These are phyloP conservation scores for Pythium myriotylum DNA, from an alignment of 352 stramenopile genomes.

Conservation along the genomic window DNA sequence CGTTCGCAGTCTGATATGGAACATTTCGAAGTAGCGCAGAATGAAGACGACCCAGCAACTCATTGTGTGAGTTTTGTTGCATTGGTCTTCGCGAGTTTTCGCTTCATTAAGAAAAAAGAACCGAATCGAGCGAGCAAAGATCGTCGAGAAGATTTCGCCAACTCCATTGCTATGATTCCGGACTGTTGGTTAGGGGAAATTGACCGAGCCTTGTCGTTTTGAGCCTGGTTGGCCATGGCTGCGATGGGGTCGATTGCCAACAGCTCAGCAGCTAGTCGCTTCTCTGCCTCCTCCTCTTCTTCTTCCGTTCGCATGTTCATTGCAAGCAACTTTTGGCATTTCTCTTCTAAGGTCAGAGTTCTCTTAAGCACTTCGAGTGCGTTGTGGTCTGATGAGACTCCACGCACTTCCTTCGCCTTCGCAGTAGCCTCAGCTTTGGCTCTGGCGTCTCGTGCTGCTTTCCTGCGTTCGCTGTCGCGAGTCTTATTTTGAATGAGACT, in stretches of 20 bases:
- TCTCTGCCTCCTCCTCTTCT: conserved; percentile 31
- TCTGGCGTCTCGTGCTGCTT: conserved; percentile 20
- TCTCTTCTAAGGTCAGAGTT: conserved; percentile 31
- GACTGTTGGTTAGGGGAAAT: conserved; percentile 1
- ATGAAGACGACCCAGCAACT: too few relatives aligned
- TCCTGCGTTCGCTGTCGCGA: conserved; percentile 17
- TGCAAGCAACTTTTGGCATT: conserved; percentile 26
- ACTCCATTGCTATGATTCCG: not conserved
- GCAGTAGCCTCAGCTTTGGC: conserved; percentile 14
- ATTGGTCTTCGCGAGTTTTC: not conserved
- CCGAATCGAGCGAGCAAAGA: conserved; percentile 10
- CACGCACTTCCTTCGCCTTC: conserved; percentile 9
- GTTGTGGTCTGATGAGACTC: conserved; percentile 2
- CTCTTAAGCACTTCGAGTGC: conserved; percentile 15
- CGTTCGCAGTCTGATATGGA: too few relatives aligned
- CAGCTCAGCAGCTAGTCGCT: conserved; percentile 21
- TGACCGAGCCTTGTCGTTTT: not conserved
- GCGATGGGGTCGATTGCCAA: conserved; percentile 27
- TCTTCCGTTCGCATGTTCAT: conserved; percentile 37
- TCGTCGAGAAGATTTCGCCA: not conserved
- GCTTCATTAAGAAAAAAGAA: not conserved
- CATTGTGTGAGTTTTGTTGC: too few relatives aligned
- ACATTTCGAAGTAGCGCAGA: too few relatives aligned
- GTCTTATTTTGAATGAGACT: conserved; percentile 10
- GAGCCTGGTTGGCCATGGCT: conserved; percentile 2